Evolutionary conservation across 345 rosid species (phyloP).

Genomic region (Arabidopsis arenosa): DNA sequence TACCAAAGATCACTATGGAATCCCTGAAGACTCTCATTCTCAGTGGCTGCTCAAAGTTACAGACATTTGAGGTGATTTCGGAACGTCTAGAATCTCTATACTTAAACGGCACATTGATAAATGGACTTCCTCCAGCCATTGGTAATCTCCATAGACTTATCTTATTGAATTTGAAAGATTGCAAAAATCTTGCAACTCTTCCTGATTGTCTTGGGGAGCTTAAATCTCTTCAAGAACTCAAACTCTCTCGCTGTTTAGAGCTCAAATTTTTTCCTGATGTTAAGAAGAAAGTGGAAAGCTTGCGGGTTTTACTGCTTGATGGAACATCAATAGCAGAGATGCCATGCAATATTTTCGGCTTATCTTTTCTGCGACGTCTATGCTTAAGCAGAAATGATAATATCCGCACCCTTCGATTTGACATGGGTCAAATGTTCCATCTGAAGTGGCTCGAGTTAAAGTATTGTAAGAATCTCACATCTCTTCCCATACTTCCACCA

Average conservation of each 20-base stretch:
- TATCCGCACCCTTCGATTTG: neutral
- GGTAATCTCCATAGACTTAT: constrained; percentile 7
- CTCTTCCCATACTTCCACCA: constrained; percentile 30
- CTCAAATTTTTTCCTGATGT: neutral
- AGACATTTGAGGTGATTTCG: constrained; percentile 26
- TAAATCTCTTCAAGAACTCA: constrained; percentile 31
- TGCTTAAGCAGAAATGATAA: constrained; percentile 35
- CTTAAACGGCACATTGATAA: constrained; percentile 31
- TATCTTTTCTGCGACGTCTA: neutral
- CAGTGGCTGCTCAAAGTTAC: constrained; percentile 33
- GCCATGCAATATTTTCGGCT: neutral
- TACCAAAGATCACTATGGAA: neutral
- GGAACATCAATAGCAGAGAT: constrained; percentile 27
- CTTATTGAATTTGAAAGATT: constrained; percentile 26
- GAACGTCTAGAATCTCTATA: neutral
- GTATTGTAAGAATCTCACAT: constrained; percentile 34
- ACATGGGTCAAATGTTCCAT: constrained; percentile 21
- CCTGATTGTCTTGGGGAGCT: constrained; percentile 27
- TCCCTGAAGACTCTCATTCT: constrained; percentile 30
- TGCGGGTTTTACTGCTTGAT: constrained; percentile 29
- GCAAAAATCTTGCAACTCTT: constrained; percentile 4
- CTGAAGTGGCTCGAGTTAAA: constrained; percentile 32
- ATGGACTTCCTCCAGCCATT: constrained; percentile 31
- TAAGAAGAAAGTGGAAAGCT: neutral
- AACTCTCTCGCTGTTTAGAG: constrained; percentile 26